Percentiles rank a stretch among this genome's conserved stretches.
Conservation (phyloP, 2,329 filamentous ascomycete species). For the Bipolaris victoriae region DNA sequence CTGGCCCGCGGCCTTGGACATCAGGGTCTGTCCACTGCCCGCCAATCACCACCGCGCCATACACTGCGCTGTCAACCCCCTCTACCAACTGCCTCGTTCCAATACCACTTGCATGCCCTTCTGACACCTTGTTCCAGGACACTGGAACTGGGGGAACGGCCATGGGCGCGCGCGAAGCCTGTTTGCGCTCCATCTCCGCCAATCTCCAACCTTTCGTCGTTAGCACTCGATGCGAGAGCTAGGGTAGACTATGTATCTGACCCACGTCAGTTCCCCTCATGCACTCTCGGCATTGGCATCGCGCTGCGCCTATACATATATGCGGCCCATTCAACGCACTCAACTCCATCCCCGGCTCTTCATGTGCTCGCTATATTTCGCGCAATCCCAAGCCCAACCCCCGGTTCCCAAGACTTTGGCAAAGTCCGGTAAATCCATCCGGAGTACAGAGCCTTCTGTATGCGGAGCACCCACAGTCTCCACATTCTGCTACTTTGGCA, state of each 20-base stretch:
- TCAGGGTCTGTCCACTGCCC: conserved; percentile 6
- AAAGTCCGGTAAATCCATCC: conserved; percentile 11
- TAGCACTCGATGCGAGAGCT: conserved; percentile 1
- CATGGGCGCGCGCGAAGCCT: background rate
- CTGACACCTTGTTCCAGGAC: conserved; percentile 8
- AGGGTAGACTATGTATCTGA: background rate
- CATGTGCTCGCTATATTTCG: conserved; percentile 3
- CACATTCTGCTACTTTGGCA: conserved; percentile 5
- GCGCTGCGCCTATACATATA: conserved; percentile 1
- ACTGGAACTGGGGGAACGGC: conserved; percentile 15
- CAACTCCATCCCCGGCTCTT: conserved; percentile 1
- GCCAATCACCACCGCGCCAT: conserved; percentile 7
- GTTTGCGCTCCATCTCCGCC: background rate
- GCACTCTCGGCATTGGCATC: background rate
- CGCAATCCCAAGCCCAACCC: conserved; percentile 4
- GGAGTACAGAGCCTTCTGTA: background rate
- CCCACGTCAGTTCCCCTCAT: background rate
- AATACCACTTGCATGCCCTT: conserved; percentile 9
- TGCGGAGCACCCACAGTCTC: conserved; percentile 13
- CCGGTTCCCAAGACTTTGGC: conserved; percentile 6
- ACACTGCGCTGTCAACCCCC: background rate
- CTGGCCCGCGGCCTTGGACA: background rate
- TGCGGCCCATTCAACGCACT: background rate
- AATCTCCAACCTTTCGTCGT: conserved; percentile 6
- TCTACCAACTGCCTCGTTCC: conserved; percentile 7